phyloP scores from a whole-genome alignment of 495 filamentous ascomycete genomes.

The Penicillium antarcticum region DNA sequence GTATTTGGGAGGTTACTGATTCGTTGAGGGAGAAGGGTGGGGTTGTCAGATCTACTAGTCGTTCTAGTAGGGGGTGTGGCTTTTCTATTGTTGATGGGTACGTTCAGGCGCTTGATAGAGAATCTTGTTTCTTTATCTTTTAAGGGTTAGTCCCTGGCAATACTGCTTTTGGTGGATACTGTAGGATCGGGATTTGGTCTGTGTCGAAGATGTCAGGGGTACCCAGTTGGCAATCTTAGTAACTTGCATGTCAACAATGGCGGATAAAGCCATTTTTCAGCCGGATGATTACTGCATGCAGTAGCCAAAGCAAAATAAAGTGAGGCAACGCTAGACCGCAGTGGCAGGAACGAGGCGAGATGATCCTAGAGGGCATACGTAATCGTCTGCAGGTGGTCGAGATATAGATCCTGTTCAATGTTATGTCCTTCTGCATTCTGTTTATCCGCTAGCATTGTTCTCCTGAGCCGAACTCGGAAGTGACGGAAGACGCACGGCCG shows the following conservation, averaged over 20 bases:
- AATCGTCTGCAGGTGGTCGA: not conserved
- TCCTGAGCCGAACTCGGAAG: too few relatives aligned
- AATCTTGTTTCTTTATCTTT: slow-evolving; percentile 19
- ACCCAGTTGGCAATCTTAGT: slow-evolving; percentile 4
- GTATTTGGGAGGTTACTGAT: slow-evolving; percentile 23
- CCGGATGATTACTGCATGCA: slow-evolving; percentile 5
- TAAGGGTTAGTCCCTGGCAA: not conserved
- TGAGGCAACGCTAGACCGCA: not conserved
- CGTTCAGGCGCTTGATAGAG: slow-evolving; percentile 16
- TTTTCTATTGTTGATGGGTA: slow-evolving; percentile 9
- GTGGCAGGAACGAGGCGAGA: not conserved
- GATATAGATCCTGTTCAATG: not conserved
- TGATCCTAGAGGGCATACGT: too few relatives aligned
- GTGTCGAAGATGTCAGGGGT: not conserved
- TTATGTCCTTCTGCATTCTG: too few relatives aligned
- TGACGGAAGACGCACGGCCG: too few relatives aligned
- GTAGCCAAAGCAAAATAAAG: slow-evolving; percentile 3
- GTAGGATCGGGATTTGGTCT: not conserved
- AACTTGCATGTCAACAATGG: not conserved
- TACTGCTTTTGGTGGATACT: too few relatives aligned
- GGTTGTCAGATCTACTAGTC: not conserved
- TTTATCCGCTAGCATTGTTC: too few relatives aligned
- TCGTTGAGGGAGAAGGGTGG: not conserved
- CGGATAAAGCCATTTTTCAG: not conserved
- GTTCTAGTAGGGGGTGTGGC: not conserved